Percentiles rank a stretch among this genome's conserved stretches.
phyloP scores from a whole-genome alignment of 2,329 filamentous ascomycete genomes.

The Daldinia eschscholtzii region DNA sequence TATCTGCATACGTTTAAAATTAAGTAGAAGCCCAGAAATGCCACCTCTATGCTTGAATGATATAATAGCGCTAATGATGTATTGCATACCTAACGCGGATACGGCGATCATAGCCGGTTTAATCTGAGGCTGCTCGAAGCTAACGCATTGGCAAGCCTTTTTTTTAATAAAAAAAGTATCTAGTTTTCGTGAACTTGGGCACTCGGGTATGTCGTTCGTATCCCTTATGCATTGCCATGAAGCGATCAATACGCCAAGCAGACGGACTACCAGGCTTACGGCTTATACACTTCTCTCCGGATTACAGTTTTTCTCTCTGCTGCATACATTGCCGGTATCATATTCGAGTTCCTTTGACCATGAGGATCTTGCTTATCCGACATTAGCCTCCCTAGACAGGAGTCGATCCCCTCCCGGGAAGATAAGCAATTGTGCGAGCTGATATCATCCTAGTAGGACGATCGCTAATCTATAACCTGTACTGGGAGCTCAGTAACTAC shows the following conservation, averaged over 20 bases:
- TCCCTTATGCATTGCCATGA: background rate
- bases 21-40: background rate
- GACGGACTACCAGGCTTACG: background rate
- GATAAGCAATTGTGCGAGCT: background rate
- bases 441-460: background rate
- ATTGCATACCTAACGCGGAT: no score
- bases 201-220: no score
- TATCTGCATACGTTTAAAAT: no score
- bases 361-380: background rate
- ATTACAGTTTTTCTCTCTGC: background rate
- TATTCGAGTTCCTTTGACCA: background rate
- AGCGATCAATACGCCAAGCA: background rate
- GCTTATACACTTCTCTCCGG: background rate
- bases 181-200: no score
- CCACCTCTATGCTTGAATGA: background rate
- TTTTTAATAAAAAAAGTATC: no score
- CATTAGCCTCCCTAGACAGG: background rate
- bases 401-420: background rate
- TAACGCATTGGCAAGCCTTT: no score
- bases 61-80: background rate
- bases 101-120: background rate
- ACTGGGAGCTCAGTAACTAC: background rate
- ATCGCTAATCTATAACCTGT: background rate
- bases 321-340: background rate
- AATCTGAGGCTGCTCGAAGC: no score